Base-by-base conservation (phyloP, 2,329 filamentous ascomycete species). In the Colletotrichum eremochloae region DNA sequence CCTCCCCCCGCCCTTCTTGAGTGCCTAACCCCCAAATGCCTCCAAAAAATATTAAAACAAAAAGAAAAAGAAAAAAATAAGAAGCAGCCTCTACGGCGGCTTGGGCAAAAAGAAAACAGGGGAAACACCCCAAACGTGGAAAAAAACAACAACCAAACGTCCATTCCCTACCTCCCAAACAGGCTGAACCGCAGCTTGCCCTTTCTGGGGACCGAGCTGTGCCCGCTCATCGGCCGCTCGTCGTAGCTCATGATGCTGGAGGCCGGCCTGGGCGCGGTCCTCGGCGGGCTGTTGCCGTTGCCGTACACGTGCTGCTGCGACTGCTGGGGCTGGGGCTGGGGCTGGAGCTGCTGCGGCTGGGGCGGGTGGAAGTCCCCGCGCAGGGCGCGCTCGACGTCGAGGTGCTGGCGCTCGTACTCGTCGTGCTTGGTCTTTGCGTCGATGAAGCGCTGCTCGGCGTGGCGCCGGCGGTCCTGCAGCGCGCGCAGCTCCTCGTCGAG, bases 351-450 rank as follows among this genome's bases (percentile, higher is more conserved):
- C 15, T 63, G 65, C 15, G 68, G 65, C 61, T 60, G 33, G 4
- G 57, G 58, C 33, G 63, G 40, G 4, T 40, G 31, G 2, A 80
- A 74, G n/a, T 85, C 83, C 0, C 84, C 84, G 0, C 82, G 77
- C 75, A 85, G 78, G 0, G 84, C 84, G 55, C 80, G 77, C 75
- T 83, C 82, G 60, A 85, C 84, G 48, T 85, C 82, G 15, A 75
- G 72, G 68, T 84, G 81, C 76, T 85, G 83, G 6, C 82, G 79
- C 57, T 78, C 77, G 71, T 85, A 85, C 67, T 85, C 82, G 70
- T 85, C 84, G 65, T 85, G 83, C 78, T 84, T 84, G 71, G 75
- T 58, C 76, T 84, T 84, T 65, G 83, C 82, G 33, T 85, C 83
- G 44, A 82, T 71, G 77, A 80, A 85, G 29, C 83, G 82, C 7